Percentiles rank a stretch among this genome's conserved stretches.
These are phyloP conservation scores for Thielaviopsis euricoi DNA, from an alignment of 2,329 filamentous ascomycete species.

Conservation along the genomic window DNA sequence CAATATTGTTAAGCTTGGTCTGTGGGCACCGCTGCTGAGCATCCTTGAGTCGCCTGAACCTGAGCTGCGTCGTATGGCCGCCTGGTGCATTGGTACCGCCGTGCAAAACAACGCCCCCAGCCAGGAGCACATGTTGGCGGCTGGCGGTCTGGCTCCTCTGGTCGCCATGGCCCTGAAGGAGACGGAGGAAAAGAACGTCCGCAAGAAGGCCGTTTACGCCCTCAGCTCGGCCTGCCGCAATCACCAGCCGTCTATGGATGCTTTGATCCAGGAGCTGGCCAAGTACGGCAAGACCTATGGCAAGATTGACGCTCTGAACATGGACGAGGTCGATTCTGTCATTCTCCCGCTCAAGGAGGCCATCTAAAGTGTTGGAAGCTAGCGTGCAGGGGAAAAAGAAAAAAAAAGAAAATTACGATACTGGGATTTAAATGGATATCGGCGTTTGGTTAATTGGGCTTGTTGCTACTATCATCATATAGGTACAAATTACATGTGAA, in stretches of 20 bases:
- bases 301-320: conserved; percentile 66
- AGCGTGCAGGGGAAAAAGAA: not conserved
- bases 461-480: not conserved
- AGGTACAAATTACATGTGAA: not conserved
- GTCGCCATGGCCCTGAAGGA: conserved; percentile 45
- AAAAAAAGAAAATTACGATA: not conserved
- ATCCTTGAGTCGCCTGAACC: conserved; percentile 51
- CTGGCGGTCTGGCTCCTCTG: conserved; percentile 54
- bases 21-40: conserved; percentile 68
- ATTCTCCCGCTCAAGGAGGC: conserved; percentile 40
- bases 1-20: conserved; percentile 60
- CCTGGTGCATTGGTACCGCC: conserved; percentile 88
- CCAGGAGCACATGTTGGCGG: conserved; percentile 52
- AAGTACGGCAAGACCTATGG: conserved; percentile 37
- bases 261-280: conserved; percentile 43
- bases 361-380: not conserved
- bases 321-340: conserved; percentile 68
- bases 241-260: conserved; percentile 68
- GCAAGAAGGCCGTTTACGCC: conserved; percentile 79
- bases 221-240: conserved; percentile 77
- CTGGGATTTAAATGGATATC: not conserved
- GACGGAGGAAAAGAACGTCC: conserved; percentile 44
- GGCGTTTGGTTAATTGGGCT: conserved; percentile 10
- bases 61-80: conserved; percentile 67
- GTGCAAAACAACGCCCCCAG: conserved; percentile 87